Evolutionary conservation across 1,139 yeast genomes (phyloP).

Genomic region (Debaryomycetaceae sp.): DNA sequence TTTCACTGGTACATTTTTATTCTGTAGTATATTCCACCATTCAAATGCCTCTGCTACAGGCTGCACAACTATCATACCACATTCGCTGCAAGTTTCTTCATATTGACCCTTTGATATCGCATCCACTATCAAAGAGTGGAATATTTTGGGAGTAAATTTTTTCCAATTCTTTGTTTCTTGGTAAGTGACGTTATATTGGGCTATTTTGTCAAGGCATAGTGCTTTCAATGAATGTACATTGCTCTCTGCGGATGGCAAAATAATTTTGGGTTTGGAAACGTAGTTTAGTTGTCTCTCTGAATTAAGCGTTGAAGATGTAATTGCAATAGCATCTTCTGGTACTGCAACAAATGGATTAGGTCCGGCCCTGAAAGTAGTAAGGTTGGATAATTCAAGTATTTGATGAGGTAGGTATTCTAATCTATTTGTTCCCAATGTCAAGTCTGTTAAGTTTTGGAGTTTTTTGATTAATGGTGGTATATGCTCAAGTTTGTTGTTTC

Average conservation of each 20-base stretch:
- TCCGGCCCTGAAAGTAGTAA: conserved; percentile 38
- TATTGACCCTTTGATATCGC: conserved; percentile 43
- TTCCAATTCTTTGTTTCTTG: conserved; percentile 46
- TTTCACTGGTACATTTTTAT: conserved; percentile 36
- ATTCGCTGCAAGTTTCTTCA: conserved; percentile 35
- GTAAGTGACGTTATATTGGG: conserved; percentile 42
- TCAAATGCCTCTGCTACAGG: conserved; percentile 42
- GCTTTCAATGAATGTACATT: conserved; percentile 31
- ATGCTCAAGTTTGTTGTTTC: conserved; percentile 34
- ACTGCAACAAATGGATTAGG: conserved; percentile 40
- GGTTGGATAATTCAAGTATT: conserved; percentile 27
- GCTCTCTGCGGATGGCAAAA: conserved; percentile 7
- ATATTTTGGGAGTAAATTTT: conserved; percentile 31
- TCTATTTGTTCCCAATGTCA: conserved; percentile 39
- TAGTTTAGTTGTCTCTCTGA: conserved; percentile 12
- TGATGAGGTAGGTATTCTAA: conserved; percentile 35
- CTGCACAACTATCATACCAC: conserved; percentile 34
- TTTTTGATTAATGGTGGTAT: conserved; percentile 37
- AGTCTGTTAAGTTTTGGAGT: conserved; percentile 31
- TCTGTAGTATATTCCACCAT: conserved; percentile 47
- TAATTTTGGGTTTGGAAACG: conserved; percentile 22
- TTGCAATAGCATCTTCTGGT: conserved; percentile 25
- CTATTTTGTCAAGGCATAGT: conserved; percentile 33
- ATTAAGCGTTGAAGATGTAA: conserved; percentile 11
- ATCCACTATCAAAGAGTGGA: conserved; percentile 30